phyloP scores from a whole-genome alignment of 306 rosid genomes.

The Styphnolobium japonicum region DNA sequence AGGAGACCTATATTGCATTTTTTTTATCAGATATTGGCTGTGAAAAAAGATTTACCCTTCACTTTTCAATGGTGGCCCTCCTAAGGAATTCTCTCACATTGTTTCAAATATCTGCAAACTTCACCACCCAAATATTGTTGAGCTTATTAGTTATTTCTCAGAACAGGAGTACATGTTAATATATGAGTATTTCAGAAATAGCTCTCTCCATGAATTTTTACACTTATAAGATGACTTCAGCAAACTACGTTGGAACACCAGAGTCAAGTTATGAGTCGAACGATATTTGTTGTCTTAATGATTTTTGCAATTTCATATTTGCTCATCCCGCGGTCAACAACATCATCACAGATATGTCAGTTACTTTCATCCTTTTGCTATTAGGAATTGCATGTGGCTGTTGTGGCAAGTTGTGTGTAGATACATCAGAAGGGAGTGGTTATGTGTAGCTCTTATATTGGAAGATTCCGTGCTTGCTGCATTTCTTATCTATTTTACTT shows the following conservation, averaged over 20 bases:
- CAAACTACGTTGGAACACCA: slow-evolving; percentile 93
- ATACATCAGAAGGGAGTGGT: slow-evolving; percentile 85
- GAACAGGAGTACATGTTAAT: slow-evolving; percentile 74
- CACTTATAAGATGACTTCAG: slow-evolving; percentile 90
- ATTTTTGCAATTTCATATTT: slow-evolving; percentile 51
- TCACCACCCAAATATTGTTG: slow-evolving; percentile 67
- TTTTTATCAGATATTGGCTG: slow-evolving; percentile 68
- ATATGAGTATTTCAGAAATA: slow-evolving; percentile 73
- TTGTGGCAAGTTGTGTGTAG: slow-evolving; percentile 76
- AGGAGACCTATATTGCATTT: not conserved
- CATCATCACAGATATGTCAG: slow-evolving; percentile 67
- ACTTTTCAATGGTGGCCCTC: slow-evolving; percentile 43
- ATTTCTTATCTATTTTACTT: slow-evolving; percentile 65
- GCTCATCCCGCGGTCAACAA: slow-evolving; percentile 58
- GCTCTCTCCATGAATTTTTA: slow-evolving; percentile 82
- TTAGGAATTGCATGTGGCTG: slow-evolving; percentile 69
- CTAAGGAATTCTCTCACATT: slow-evolving; percentile 67
- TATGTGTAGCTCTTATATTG: slow-evolving; percentile 68
- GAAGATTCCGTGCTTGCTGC: slow-evolving; percentile 65
- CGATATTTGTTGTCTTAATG: slow-evolving; percentile 60
- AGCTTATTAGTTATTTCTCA: slow-evolving; percentile 74
- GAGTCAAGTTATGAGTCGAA: slow-evolving; percentile 67
- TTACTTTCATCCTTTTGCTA: slow-evolving; percentile 68
- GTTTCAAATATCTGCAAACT: slow-evolving; percentile 50
- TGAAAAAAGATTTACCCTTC: slow-evolving; percentile 69